Evolutionary conservation across 108 stramenopile genomes (phyloP).

Genomic region (Bacterosira constricta): DNA sequence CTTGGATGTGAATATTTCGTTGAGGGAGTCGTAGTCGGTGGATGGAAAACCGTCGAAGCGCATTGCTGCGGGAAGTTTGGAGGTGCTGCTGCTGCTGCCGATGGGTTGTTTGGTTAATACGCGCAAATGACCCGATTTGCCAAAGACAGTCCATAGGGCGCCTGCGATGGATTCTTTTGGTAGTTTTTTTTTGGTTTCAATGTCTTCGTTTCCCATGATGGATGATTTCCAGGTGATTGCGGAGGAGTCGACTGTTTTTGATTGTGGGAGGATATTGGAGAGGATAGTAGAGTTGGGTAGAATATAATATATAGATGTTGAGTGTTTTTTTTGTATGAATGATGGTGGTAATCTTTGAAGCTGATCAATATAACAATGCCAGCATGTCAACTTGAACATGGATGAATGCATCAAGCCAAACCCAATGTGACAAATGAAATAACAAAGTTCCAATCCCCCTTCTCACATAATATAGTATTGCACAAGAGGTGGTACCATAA

Average conservation of each 20-base stretch:
- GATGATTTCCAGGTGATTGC: slow-evolving; percentile 86
- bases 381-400: no score
- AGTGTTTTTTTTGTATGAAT: no score
- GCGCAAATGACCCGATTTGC: slow-evolving; percentile 75
- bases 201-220: slow-evolving; percentile 50
- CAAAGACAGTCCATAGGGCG: slow-evolving; percentile 86
- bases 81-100: slow-evolving; percentile 21
- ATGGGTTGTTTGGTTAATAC: slow-evolving; percentile 47
- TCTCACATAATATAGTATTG: no score
- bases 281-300: not conserved
- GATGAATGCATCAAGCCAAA: no score
- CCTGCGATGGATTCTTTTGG: slow-evolving; percentile 48
- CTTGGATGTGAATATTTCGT: slow-evolving; percentile 41
- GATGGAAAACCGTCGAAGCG: slow-evolving; percentile 87
- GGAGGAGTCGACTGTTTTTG: slow-evolving; percentile 41
- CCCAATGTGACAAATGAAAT: no score
- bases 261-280: not conserved
- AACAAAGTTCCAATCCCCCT: no score
- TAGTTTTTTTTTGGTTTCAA: slow-evolving; percentile 50
- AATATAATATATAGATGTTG: no score
- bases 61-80: slow-evolving; percentile 56
- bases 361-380: no score
- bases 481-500: no score
- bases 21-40: slow-evolving; percentile 57
- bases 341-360: no score